These are phyloP conservation scores for Xylaria digitata DNA, from an alignment of 2,329 filamentous ascomycete genomes.

Conservation along the genomic window DNA sequence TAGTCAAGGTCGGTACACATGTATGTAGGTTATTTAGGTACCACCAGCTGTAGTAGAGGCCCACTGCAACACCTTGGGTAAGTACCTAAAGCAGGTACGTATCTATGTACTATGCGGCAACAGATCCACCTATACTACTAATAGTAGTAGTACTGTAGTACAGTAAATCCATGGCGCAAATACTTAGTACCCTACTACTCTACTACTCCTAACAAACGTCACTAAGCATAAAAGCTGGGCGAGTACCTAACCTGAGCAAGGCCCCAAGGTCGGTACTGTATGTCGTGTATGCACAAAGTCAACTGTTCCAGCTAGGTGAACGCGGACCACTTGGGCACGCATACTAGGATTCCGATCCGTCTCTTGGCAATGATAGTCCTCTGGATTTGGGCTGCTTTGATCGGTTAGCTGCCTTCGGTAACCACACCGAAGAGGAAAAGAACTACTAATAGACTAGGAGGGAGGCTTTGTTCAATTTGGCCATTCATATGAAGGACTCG, in stretches of 20 bases:
- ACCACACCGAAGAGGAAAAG: slow-evolving; percentile 32
- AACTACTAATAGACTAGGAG: slow-evolving; percentile 13
- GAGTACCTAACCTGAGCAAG: too few relatives aligned
- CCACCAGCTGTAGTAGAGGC: too few relatives aligned
- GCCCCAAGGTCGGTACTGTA: not conserved
- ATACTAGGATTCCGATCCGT: slow-evolving; percentile 25
- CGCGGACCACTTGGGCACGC: not conserved
- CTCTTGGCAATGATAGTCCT: slow-evolving; percentile 16
- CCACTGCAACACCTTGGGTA: too few relatives aligned
- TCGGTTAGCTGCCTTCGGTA: slow-evolving; percentile 23
- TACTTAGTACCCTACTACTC: too few relatives aligned
- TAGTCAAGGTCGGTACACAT: too few relatives aligned
- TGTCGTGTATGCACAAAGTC: not conserved
- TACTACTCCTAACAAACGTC: not conserved
- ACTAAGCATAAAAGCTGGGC: too few relatives aligned
- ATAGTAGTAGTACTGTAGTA: too few relatives aligned
- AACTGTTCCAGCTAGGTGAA: slow-evolving; percentile 20
- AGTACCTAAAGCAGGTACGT: too few relatives aligned
- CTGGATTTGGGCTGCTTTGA: slow-evolving; percentile 7
- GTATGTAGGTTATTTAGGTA: too few relatives aligned
- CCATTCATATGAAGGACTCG: slow-evolving; percentile 25
- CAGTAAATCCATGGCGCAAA: slow-evolving; percentile 1
- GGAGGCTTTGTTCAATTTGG: slow-evolving; percentile 20
- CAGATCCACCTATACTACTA: too few relatives aligned
- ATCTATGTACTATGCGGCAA: too few relatives aligned